Evolutionary conservation across 345 rosid species (phyloP), one percentile per base, ranked within the genome.

Genomic region (Sonneratia caseolaris): DNA sequence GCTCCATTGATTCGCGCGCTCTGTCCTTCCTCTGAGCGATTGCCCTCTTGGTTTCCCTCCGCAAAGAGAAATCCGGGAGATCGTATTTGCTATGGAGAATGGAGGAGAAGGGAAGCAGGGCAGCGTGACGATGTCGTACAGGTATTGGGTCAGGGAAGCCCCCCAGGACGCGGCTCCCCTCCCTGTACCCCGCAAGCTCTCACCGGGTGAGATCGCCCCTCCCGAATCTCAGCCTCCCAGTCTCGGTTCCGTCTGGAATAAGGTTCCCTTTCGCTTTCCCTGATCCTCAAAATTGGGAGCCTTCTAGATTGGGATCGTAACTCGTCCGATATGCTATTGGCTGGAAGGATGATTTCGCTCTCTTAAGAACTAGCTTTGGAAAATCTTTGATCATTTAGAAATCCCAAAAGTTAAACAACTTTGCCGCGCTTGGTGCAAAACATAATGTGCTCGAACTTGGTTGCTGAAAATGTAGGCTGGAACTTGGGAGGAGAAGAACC

Each of bases 401-500:
- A 21, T 55, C 24, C 61, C 61, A 3, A 32, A 61, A 61, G 10
- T 32, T 61, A 1, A 6, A 55, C 7, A 21, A 21, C 55, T 55
- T 55, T 55, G 22, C 7, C 10, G 45, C 10, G 2, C 5, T 3
- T 55, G 24, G 22, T 55, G 24, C 22, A 55, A 55, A 16, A n/a
- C 24, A 19, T 19, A 55, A 6, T 55, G 61, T 16, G 61, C 61
- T 55, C 55, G 61, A 55, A 21, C 5, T 55, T 55, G 6, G 61
- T 55, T 27, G 7, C 32, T 76, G 53, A 3, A 24, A 27, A 45
- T 56, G 66, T 72, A 94, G 98, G 98, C 97, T 45, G 98, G 97
- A 51, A 94, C 98, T 66, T 94, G 98, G 98, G 98, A 94, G 81
- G 97, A 94, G 77, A 94, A 91, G 70, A 88, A 70, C 77, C 89